A percentile compares a stretch with the other conserved stretches of the same genome.
phyloP scores from a whole-genome alignment of 2,329 filamentous ascomycete species.

The Diaporthe sp. region DNA sequence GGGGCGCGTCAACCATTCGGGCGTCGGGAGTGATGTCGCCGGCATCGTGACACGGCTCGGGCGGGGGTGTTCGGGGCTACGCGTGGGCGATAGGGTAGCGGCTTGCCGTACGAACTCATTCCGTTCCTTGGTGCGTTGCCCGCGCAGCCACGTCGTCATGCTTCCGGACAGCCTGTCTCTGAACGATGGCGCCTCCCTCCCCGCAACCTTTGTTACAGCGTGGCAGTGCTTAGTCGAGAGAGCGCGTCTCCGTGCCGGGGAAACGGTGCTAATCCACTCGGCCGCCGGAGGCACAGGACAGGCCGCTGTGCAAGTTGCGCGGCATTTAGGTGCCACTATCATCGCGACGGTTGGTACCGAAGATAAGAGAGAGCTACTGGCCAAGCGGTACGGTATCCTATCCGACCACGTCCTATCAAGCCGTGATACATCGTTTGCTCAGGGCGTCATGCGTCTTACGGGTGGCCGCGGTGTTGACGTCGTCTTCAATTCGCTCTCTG shows the following conservation, averaged over 20 bases:
- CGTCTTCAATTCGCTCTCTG: neutral
- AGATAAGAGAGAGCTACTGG: neutral
- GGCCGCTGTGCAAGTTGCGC: neutral
- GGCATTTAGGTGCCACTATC: neutral
- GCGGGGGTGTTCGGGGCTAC: too few relatives aligned
- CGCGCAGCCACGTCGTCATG: too few relatives aligned
- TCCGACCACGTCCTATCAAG: neutral
- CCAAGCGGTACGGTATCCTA: neutral
- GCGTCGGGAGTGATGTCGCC: too few relatives aligned
- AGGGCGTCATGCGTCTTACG: neutral
- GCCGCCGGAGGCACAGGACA: neutral
- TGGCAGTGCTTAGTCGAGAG: neutral
- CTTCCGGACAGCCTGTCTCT: too few relatives aligned
- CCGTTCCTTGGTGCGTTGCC: too few relatives aligned
- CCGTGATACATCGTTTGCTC: neutral
- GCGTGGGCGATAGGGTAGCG: too few relatives aligned
- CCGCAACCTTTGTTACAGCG: neutral
- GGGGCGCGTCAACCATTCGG: too few relatives aligned
- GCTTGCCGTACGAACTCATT: too few relatives aligned
- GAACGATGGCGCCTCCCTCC: too few relatives aligned
- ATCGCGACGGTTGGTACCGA: neutral
- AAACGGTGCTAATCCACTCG: neutral
- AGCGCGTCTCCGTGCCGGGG: neutral
- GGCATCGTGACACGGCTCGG: too few relatives aligned
- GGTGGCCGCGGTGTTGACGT: neutral